Evolutionary conservation across 2,329 filamentous ascomycete species (phyloP), one percentile per base, ranked within the genome.

Genomic region (Diplodia mutila): DNA sequence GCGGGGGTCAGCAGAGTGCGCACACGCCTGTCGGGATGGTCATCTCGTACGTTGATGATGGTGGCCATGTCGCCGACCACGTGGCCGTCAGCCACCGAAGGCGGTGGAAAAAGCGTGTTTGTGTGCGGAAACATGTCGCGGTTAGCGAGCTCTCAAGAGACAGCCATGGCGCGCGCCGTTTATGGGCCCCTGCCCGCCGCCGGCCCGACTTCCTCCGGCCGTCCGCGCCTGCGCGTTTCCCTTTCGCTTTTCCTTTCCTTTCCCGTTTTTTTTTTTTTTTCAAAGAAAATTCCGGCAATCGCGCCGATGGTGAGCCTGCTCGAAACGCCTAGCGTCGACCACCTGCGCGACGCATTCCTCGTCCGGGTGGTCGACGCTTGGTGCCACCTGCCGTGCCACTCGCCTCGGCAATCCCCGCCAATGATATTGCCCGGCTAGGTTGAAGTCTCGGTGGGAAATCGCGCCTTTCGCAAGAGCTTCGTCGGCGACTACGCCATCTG

Each of bases 51-150:
- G 2, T 46, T n/a, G 18, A 46, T 1, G 42, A n/a, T 21, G 42
- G 18, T 18, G 7, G 11, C 8, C 2, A 46, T 3, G 18, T 46
- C 6, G 0, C 1, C 7, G 7, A 4, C n/a, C 7, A n/a, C 9
- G 42, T n/a, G 42, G 42, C n/a, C 42, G 7, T 46, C 42, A 5
- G 21, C 42, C 6, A 9, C 42, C 7, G 42, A 21, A 18, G 21
- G 14, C 5, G 7, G n/a, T 0, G 8, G 9, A 3, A 6, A n/a
- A 11, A 2, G 2, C 14, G 14, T 7, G 14, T 3, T 16, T 9
- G 3, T 3, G 37, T 42, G 16, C 42, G 42, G 8, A 46, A 46
- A 21, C 42, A 46, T 46, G 42, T 21, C 7, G 18, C 18, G 42
- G 21, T 21, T 46, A 46, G 39, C 39, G 39, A 46, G 37, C 37